A percentile compares a stretch with the other conserved stretches of the same genome.
phyloP scores from a whole-genome alignment of 2,329 filamentous ascomycete genomes.

The Bisporella sp. region DNA sequence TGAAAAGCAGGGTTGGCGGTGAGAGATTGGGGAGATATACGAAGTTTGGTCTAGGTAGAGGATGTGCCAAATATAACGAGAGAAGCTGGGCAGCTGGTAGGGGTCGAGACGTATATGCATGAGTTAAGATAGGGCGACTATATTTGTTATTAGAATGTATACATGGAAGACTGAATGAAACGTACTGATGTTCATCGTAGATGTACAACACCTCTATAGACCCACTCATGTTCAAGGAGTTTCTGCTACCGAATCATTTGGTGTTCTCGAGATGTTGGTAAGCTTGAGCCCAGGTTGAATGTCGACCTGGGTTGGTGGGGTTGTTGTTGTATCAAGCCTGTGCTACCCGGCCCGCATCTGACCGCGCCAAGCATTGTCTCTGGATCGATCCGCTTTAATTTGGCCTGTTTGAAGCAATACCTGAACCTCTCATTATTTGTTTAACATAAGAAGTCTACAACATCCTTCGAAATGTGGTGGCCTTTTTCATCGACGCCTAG shows the following conservation, averaged over 20 bases:
- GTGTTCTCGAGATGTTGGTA: conserved; percentile 1
- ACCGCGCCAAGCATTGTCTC: too few relatives aligned
- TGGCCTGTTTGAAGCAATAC: too few relatives aligned
- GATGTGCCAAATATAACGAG: conserved; percentile 79
- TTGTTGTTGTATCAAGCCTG: background rate
- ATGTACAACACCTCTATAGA: conserved; percentile 94
- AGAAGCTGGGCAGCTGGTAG: conserved; percentile 70
- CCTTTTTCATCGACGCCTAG: too few relatives aligned
- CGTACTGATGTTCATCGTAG: conserved; percentile 90
- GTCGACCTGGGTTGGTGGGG: conserved; percentile 2
- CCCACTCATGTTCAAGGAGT: conserved; percentile 59
- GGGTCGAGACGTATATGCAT: conserved; percentile 79
- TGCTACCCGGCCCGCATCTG: too few relatives aligned
- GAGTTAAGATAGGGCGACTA: conserved; percentile 79
- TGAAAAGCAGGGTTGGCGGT: conserved; percentile 85
- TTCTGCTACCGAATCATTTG: conserved; percentile 13
- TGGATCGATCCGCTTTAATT: too few relatives aligned
- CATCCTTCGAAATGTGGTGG: too few relatives aligned
- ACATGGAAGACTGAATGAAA: conserved; percentile 8
- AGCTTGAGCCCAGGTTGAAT: background rate
- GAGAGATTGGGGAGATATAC: conserved; percentile 77
- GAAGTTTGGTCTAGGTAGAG: conserved; percentile 73
- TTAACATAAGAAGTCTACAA: too few relatives aligned
- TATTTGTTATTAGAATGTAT: conserved; percentile 15
- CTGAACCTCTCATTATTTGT: too few relatives aligned